Evolutionary conservation across 371 early-diverging fungal genomes (phyloP), one percentile per base, ranked within the genome.

Genomic region (Mucor piriformis): DNA sequence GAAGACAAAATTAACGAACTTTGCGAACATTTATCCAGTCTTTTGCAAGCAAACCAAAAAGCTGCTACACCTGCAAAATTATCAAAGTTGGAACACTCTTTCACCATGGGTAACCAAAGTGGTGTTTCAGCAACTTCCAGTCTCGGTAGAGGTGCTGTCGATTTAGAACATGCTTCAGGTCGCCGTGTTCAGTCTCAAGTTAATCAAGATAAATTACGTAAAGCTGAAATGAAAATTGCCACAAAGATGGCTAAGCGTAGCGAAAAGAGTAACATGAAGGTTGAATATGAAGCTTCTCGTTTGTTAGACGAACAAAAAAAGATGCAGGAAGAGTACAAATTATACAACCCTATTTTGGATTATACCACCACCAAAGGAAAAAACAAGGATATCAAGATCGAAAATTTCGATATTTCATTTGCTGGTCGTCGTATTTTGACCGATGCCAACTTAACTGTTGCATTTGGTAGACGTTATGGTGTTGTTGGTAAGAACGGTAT

Each of bases 401-500:
- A 95, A 50, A 92, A 94, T 82, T 97, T 98, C 77, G 98, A 97
- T 70, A 94, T 97, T 50, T 90, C 92, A 23, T 94, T 92, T 85
- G 93, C 93, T 46, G 96, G 97, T 37, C 92, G 93, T 74, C 90
- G 90, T 69, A 97, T 99, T 60, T 82, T 99, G 24, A 92, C 88
- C 40, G 90, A 93, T 70, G 88, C 97, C 55, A 86, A 74, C 61
- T 67, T 99, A 35, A 89, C 86, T 6, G 68, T 99, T 66, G 84
- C 87, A 16, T 94, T 88, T 81, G 97, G 97, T 32, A 87, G 98
- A 58, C 83, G 97, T 46, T 97, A 81, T 77, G 98, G 98, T 74
- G 84, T 99, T 15, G 92, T 99, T 15, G 99, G 99, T 61, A 90
- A 92, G 64, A 99, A 99, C 87, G 99, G 99, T 84, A 92, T 96